phyloP scores from a whole-genome alignment of 2,329 filamentous ascomycete species.

The Monilinia vaccinii-corymbosi region DNA sequence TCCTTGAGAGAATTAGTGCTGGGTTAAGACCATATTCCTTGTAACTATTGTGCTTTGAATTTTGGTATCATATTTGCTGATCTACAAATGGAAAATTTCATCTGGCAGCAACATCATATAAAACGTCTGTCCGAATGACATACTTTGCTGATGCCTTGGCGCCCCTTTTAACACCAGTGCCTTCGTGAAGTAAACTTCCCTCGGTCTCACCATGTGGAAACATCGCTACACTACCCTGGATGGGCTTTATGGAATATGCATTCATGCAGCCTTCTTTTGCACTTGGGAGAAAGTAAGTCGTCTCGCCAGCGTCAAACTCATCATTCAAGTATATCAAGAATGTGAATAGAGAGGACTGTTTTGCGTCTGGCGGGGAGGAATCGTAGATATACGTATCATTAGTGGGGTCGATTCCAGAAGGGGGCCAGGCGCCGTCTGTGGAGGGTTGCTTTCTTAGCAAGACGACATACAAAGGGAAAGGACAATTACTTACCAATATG shows the following conservation, averaged over 20 bases:
- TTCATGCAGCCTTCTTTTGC: conserved; percentile 56
- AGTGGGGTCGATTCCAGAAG: conserved; percentile 49
- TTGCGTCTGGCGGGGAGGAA: conserved; percentile 46
- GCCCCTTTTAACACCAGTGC: conserved; percentile 58
- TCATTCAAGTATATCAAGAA: conserved; percentile 64
- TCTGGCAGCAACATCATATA: conserved; percentile 48
- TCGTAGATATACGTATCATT: conserved; percentile 52
- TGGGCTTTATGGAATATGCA: conserved; percentile 58
- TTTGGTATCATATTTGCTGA: background rate
- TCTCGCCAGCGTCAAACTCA: conserved; percentile 63
- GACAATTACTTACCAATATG: conserved; percentile 45
- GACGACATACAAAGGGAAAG: background rate
- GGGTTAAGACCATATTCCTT: background rate
- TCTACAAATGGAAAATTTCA: background rate
- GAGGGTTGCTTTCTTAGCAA: background rate
- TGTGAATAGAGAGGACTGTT: conserved; percentile 59
- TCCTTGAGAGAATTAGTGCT: background rate
- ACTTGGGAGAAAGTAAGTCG: conserved; percentile 60
- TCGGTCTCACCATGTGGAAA: conserved; percentile 62
- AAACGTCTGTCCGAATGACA: conserved; percentile 61
- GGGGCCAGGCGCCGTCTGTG: conserved; percentile 60
- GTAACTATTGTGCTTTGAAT: background rate
- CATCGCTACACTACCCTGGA: conserved; percentile 59
- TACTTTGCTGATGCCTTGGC: conserved; percentile 50
- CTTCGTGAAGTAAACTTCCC: conserved; percentile 59